These are phyloP conservation scores for Neurospora pannonica DNA, from an alignment of 495 filamentous ascomycete species.

Conservation along the genomic window DNA sequence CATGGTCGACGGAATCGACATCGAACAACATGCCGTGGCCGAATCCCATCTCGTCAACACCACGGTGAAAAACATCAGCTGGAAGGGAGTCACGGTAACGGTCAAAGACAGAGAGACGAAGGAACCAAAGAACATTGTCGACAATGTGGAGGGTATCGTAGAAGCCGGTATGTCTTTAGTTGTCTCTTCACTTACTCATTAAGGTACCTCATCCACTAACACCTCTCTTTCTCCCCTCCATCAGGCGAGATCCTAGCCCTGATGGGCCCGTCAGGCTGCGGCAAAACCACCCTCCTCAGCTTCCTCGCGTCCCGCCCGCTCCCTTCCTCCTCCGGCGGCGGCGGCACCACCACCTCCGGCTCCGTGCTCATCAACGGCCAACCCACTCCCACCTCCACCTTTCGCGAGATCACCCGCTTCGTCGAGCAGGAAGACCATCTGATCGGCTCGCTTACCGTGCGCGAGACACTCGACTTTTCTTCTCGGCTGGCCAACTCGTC, in stretches of 20 bases:
- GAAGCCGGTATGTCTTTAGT: slow-evolving; percentile 30
- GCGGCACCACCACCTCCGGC: slow-evolving; percentile 16
- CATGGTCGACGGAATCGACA: slow-evolving; percentile 4
- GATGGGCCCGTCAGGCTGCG: slow-evolving; percentile 68
- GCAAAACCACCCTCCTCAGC: slow-evolving; percentile 73
- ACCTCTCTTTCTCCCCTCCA: background rate
- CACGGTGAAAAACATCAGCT: slow-evolving; percentile 41
- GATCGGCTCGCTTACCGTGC: slow-evolving; percentile 66
- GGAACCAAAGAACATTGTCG: slow-evolving; percentile 44
- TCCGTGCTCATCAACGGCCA: slow-evolving; percentile 49
- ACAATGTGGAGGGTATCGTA: slow-evolving; percentile 42
- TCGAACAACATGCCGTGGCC: slow-evolving; percentile 17
- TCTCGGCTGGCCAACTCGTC: slow-evolving; percentile 58
- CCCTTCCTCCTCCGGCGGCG: background rate
- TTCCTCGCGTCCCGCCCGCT: slow-evolving; percentile 63
- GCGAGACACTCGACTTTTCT: slow-evolving; percentile 67
- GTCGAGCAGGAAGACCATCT: slow-evolving; percentile 83
- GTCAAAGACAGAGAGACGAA: slow-evolving; percentile 62
- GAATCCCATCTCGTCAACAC: slow-evolving; percentile 29
- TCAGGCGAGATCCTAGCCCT: slow-evolving; percentile 62
- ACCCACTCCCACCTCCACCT: slow-evolving; percentile 22
- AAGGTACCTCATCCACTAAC: background rate
- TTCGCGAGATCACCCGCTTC: slow-evolving; percentile 52
- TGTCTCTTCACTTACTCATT: too few relatives aligned
- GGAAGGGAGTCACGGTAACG: slow-evolving; percentile 52